Evolutionary conservation across 306 rosid genomes (phyloP), one percentile per base, ranked within the genome.

Genomic region (Pterocarpus macrocarpus): DNA sequence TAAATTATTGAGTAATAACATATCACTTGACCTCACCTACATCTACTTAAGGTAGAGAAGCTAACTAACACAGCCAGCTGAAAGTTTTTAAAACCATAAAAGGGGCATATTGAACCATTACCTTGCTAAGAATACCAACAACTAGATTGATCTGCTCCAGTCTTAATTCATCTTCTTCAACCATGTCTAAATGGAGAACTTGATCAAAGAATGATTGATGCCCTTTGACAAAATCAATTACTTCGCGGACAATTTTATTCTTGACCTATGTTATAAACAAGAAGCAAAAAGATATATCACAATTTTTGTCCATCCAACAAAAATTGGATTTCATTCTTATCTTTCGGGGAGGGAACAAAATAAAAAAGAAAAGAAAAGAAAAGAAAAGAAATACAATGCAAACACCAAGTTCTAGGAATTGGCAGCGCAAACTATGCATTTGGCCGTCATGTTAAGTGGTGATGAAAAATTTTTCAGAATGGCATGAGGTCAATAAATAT

Each of bases 71-170:
- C 50, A 70, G 57, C 58, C n/a, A 44, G 61, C 75, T 28, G 52
- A 58, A 64, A 64, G 44, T 58, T 64, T 58, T 71, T 64, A 64
- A 71, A 71, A 50, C 64, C 16, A 43, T 30, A 33, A 34, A 69
- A 74, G 11, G 36, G 15, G 77, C 57, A 50, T 28, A 34, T 39
- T 43, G 16, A 77, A 82, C 45, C 41, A 73, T 49, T 88, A 95
- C 99, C 97, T 95, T 95, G 92, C 97, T 90, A 72, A 95, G 96
- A 61, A 94, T 90, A 74, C 97, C 98, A 68, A 93, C 99, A 77
- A 88, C 91, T 72, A 95, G 91, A 88, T 90, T 93, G 72, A 90
- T 88, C 90, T 93, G 99, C 92, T 95, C 99, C 90, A 91, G 80
- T 71, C 82, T 84, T 73, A 90, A 73, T 50, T 87, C 98, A 80